Evolutionary conservation across 768 basidiomycete species (phyloP), one percentile per base, ranked within the genome.

Genomic region (Leccinum disarticulatum): DNA sequence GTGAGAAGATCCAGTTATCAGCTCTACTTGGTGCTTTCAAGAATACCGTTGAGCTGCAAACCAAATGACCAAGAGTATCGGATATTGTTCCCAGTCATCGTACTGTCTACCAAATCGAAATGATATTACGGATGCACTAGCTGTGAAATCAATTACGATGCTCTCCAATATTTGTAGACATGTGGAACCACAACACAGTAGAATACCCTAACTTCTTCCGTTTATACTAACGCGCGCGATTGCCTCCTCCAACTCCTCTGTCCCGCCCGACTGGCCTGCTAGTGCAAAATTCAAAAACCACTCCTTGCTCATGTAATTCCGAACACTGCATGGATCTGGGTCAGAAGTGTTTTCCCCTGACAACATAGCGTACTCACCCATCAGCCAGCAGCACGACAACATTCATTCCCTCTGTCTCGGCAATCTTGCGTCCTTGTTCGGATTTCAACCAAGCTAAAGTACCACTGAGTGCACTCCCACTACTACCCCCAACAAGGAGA

Each of bases 1-100:
- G 78, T 64, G 97, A 99, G 74, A 98, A 94, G 69, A 86, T 99
- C 55, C 97, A 98, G 70, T 71, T 98, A 54, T 93, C 93, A 7
- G 94, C 94, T 1, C 74, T 99, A 61, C 77, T 98, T 4, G 95
- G 91, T 4, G 90, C 90, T 6, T 96, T 98, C 80, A 99, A 99
- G 74, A 89, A 91, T 61, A 86, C 92, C 0, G 91, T 97, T 7
- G 93, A 96, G 69, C 69, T 93, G 51, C 81, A 87, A 28, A 76
- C 82, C 17, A 86, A 82, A 63, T 68, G 54, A 72, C 46, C 13
- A 46, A 46, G 47, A 22, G 33, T 35, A 51, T 14, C 11, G 4
- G 11, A 10, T n/a, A 33, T 19, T 11, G 10, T 41, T 41, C 22
- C 22, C 22, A 22, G 22, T 22, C 17, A n/a, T 9, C 38, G 38